Percentiles rank a stretch among this genome's conserved stretches.
Evolutionary conservation across 345 rosid genomes (phyloP).

Genomic region (Corchorus capsularis): DNA sequence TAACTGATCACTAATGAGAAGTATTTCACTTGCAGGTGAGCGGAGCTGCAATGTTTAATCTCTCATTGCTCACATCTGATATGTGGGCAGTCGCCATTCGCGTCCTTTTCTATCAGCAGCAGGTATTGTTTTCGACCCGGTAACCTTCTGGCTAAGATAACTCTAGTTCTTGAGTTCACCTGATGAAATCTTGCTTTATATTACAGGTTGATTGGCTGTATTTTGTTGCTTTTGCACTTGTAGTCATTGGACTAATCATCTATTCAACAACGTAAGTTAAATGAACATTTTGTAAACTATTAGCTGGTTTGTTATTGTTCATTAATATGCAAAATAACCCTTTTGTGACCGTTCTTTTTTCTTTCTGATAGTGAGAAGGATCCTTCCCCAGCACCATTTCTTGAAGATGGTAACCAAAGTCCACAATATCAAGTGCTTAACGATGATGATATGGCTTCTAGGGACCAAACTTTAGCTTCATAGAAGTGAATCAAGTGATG

Average conservation of each 20-base stretch:
- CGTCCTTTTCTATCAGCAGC: constrained; percentile 48
- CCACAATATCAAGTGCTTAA: constrained; percentile 31
- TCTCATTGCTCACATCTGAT: constrained; percentile 56
- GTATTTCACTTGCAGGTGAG: constrained; percentile 38
- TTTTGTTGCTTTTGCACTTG: constrained; percentile 45
- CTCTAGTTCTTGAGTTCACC: neutral
- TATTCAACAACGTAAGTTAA: constrained; percentile 44
- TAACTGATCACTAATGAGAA: neutral
- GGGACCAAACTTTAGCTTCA: neutral
- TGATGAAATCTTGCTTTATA: neutral
- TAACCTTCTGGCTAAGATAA: neutral
- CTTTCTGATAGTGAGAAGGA: constrained; percentile 31
- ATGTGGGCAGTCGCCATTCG: constrained; percentile 66
- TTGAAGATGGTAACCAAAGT: constrained; percentile 18
- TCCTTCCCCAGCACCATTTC: neutral
- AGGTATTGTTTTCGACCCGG: constrained; percentile 32
- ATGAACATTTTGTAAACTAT: neutral
- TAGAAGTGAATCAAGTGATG: neutral
- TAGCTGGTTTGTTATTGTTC: neutral
- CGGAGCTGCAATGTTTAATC: constrained; percentile 61
- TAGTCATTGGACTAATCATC: constrained; percentile 44
- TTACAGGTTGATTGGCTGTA: constrained; percentile 67
- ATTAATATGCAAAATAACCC: neutral
- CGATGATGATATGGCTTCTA: constrained; percentile 21
- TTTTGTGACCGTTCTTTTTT: neutral